Percentiles rank a stretch among this genome's conserved stretches.
These are phyloP conservation scores for Lachnellula subtilissima DNA, from an alignment of 2,329 filamentous ascomycete genomes.

Conservation along the genomic window DNA sequence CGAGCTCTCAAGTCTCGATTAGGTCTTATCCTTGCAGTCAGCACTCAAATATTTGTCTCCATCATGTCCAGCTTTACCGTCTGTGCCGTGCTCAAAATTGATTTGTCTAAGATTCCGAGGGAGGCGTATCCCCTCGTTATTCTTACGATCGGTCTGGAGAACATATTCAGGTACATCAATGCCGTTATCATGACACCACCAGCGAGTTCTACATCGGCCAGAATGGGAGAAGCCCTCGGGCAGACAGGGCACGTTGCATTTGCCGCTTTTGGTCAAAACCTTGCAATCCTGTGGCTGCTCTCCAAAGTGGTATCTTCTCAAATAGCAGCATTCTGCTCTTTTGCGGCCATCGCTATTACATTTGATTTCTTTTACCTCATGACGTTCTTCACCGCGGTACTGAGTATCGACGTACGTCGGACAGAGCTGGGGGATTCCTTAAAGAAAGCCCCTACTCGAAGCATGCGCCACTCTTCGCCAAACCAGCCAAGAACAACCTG, in stretches of 20 bases:
- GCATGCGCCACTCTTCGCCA: slow-evolving; percentile 19
- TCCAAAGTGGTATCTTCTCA: slow-evolving; percentile 64
- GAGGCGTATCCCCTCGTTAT: slow-evolving; percentile 74
- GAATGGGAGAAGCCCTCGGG: slow-evolving; percentile 70
- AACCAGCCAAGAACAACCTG: slow-evolving; percentile 42
- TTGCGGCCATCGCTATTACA: slow-evolving; percentile 67
- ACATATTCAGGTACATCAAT: slow-evolving; percentile 74
- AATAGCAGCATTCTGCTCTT: slow-evolving; percentile 70
- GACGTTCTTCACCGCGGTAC: slow-evolving; percentile 74
- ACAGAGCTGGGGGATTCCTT: slow-evolving; percentile 72
- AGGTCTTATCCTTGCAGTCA: slow-evolving; percentile 66
- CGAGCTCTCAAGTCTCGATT: slow-evolving; percentile 71
- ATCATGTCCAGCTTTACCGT: slow-evolving; percentile 76
- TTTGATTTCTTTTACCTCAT: slow-evolving; percentile 76
- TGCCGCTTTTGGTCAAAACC: slow-evolving; percentile 63
- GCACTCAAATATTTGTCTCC: slow-evolving; percentile 65
- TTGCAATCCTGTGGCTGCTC: slow-evolving; percentile 60
- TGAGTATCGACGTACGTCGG: slow-evolving; percentile 73
- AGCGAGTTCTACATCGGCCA: slow-evolving; percentile 61
- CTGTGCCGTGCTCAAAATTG: slow-evolving; percentile 69
- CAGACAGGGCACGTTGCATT: slow-evolving; percentile 67
- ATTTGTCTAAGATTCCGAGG: slow-evolving; percentile 68
- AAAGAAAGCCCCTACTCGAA: slow-evolving; percentile 43
- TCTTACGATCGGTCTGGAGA: slow-evolving; percentile 68
- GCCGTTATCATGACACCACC: slow-evolving; percentile 68